Evolutionary conservation across 139 green algal genomes (phyloP).

Genomic region (Axilococcus clingmanii): DNA sequence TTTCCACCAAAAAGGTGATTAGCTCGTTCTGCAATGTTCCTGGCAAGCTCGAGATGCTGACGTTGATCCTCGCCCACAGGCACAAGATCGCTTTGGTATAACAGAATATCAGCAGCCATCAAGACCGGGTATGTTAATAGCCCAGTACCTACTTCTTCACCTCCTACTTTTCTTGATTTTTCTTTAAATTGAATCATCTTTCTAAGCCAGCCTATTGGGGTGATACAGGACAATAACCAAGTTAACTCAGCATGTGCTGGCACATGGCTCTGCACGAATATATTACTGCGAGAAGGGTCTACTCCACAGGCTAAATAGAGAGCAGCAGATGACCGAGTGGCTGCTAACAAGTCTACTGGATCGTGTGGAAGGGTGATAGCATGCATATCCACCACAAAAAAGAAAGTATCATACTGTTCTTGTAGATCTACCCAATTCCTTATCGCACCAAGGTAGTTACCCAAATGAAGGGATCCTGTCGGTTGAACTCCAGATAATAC

Average conservation of each 20-base stretch:
- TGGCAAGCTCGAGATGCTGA: conserved; percentile 78
- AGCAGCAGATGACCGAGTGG: conserved; percentile 69
- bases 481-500: conserved; percentile 94
- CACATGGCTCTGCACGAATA: conserved; percentile 90
- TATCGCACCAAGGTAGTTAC: conserved; percentile 97
- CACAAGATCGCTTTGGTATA: conserved; percentile 96
- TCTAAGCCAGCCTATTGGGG: conserved; percentile 89
- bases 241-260: conserved; percentile 82
- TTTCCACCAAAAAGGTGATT: conserved; percentile 88
- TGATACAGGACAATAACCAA: conserved; percentile 89
- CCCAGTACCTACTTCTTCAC: conserved; percentile 63
- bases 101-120: conserved; percentile 97
- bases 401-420: conserved; percentile 88
- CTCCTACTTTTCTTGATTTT: conserved; percentile 73
- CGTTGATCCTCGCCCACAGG: conserved; percentile 96
- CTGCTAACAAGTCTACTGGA: conserved; percentile 60
- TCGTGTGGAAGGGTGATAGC: conserved; percentile 88
- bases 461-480: conserved; percentile 88
- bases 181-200: conserved; percentile 99
- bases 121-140: conserved; percentile 98
- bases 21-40: conserved; percentile 62
- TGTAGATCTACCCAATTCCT: conserved; percentile 93
- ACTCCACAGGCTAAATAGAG: conserved; percentile 91
- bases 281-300: conserved; percentile 58
- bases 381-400: conserved; percentile 95